A percentile compares a stretch with the other conserved stretches of the same genome.
These are phyloP conservation scores for Asterionellopsis glacialis DNA, from an alignment of 108 stramenopile genomes.

Conservation along the genomic window DNA sequence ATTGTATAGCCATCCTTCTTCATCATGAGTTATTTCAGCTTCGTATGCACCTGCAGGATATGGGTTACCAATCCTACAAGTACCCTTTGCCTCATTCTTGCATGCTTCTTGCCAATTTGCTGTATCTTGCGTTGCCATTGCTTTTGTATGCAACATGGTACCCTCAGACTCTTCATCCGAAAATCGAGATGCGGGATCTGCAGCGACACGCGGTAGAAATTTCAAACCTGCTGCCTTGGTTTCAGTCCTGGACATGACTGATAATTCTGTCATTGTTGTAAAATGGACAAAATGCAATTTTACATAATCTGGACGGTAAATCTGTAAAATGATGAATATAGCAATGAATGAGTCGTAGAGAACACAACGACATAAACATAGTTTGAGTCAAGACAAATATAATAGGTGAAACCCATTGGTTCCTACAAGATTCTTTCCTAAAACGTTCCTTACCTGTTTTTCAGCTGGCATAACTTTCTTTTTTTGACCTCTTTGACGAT, in stretches of 20 bases:
- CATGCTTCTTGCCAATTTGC: constrained; percentile 43
- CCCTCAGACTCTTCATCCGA: constrained; percentile 70
- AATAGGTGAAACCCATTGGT: not conserved
- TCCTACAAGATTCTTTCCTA: not conserved
- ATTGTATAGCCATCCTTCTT: constrained; percentile 70
- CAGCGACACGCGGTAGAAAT: constrained; percentile 31
- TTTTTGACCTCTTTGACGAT: constrained; percentile 66
- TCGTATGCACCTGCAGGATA: constrained; percentile 41
- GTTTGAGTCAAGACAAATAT: not conserved
- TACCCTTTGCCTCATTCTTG: constrained; percentile 5
- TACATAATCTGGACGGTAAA: constrained; percentile 75
- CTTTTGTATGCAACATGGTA: constrained; percentile 85
- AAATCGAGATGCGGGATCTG: constrained; percentile 48
- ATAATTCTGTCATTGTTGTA: constrained; percentile 65
- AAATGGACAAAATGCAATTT: constrained; percentile 84
- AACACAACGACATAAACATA: not conserved
- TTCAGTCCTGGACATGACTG: constrained; percentile 51
- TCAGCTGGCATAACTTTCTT: constrained; percentile 56
- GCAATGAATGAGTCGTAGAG: no score
- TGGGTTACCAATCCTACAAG: constrained; percentile 59
- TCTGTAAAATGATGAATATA: constrained; percentile 17
- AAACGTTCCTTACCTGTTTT: constrained; percentile 32
- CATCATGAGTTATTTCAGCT: constrained; percentile 13
- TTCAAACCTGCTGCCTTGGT: constrained; percentile 19
- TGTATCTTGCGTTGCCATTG: constrained; percentile 70